Conservation (phyloP, 352 stramenopile species). For the Globisporangium cylindrosporum region DNA sequence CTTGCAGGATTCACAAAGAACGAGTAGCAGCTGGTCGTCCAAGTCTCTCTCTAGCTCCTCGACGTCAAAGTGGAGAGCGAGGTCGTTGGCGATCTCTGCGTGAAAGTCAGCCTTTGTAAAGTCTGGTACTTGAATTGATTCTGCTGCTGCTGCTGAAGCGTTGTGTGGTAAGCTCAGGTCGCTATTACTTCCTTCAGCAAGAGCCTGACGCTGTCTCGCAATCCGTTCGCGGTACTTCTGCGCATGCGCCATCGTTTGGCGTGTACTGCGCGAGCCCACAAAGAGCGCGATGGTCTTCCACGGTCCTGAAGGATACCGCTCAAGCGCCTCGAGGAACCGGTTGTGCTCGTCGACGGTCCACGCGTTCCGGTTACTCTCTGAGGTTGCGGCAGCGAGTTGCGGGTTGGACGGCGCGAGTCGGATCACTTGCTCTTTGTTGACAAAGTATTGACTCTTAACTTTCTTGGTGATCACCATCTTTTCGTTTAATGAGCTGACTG, state of each 20-base stretch:
- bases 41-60: background rate
- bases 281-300: constrained; percentile 2
- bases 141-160: background rate
- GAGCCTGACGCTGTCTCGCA: background rate
- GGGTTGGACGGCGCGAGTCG: constrained; percentile 6
- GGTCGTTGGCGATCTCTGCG: background rate
- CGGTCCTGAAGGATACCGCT: background rate
- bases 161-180: background rate
- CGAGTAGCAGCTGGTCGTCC: constrained; percentile 3
- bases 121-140: background rate
- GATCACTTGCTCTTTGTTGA: constrained; percentile 5
- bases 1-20: background rate
- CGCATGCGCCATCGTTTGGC: background rate
- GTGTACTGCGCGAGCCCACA: background rate
- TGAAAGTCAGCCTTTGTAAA: background rate
- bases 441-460: constrained; percentile 14
- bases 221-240: background rate
- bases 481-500: too few species aligned
- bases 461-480: constrained; percentile 5
- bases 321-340: constrained; percentile 3
- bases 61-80: background rate
- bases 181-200: background rate
- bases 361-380: background rate
- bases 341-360: background rate
- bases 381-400: background rate